phyloP scores from a whole-genome alignment of 2,329 filamentous ascomycete genomes.

The Microascus cirrosus region DNA sequence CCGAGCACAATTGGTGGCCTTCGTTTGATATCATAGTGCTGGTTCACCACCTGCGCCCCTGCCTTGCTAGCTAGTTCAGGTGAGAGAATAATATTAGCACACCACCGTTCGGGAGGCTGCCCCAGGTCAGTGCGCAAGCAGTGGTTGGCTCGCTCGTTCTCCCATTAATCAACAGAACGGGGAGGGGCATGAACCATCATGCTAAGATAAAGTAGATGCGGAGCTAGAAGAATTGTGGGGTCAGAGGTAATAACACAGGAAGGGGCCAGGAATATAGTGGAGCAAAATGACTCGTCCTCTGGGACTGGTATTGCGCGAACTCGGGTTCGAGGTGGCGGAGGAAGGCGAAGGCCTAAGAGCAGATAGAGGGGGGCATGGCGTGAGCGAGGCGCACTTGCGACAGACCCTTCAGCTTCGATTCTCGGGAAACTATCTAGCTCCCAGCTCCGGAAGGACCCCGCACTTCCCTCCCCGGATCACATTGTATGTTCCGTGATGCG shows the following conservation, averaged over 20 bases:
- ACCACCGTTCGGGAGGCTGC: neutral
- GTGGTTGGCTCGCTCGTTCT: conserved; percentile 4
- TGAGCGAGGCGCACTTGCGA: neutral
- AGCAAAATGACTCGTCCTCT: neutral
- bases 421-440: neutral
- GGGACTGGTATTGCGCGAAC: neutral
- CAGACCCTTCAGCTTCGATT: neutral
- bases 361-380: neutral
- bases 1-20: neutral
- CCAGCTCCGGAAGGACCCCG: too few relatives aligned
- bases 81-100: conserved; percentile 1
- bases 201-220: neutral
- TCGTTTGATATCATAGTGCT: neutral
- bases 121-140: neutral
- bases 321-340: neutral
- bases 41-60: neutral
- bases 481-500: neutral
- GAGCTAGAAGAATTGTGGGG: neutral
- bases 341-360: neutral
- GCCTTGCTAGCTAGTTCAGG: conserved; percentile 1
- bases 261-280: neutral
- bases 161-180: neutral
- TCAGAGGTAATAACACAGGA: neutral
- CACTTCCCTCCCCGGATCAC: neutral
- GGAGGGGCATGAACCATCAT: conserved; percentile 3